Evolutionary conservation across 306 rosid species (phyloP).

Genomic region (Pyrus communis): DNA sequence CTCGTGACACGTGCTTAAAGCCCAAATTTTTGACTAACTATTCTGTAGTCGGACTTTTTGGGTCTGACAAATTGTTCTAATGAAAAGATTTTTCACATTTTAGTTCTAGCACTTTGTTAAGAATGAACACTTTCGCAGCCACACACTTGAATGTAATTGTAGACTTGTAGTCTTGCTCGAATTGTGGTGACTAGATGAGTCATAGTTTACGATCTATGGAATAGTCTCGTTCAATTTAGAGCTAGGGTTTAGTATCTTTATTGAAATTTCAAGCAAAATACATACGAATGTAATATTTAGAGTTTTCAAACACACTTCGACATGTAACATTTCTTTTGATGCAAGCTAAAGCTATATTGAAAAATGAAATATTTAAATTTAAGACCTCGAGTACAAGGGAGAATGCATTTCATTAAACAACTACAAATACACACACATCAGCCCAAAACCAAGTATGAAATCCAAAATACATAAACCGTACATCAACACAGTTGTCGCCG

Average conservation of each 20-base stretch:
- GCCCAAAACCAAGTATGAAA: too few relatives aligned
- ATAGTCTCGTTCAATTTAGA: too few relatives aligned
- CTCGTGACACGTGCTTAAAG: neutral
- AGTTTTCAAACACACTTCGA: neutral
- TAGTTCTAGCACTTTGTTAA: neutral
- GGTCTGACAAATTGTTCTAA: neutral
- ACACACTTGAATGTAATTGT: neutral
- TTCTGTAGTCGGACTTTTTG: neutral
- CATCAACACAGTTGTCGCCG: too few relatives aligned
- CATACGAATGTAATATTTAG: too few relatives aligned
- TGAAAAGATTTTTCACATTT: neutral
- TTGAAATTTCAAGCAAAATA: neutral
- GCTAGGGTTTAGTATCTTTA: neutral
- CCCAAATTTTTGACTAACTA: neutral
- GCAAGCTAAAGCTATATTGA: too few relatives aligned
- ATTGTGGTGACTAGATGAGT: neutral
- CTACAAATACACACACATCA: too few relatives aligned
- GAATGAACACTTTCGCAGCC: neutral
- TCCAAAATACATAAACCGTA: too few relatives aligned
- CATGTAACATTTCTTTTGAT: too few relatives aligned
- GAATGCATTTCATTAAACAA: too few relatives aligned
- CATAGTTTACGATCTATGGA: too few relatives aligned
- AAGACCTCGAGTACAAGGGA: accelerated
- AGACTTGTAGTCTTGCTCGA: neutral
- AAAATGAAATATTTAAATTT: too few relatives aligned